These are phyloP conservation scores for Pulveroboletus frians DNA, from an alignment of 768 basidiomycete species.

Conservation along the genomic window DNA sequence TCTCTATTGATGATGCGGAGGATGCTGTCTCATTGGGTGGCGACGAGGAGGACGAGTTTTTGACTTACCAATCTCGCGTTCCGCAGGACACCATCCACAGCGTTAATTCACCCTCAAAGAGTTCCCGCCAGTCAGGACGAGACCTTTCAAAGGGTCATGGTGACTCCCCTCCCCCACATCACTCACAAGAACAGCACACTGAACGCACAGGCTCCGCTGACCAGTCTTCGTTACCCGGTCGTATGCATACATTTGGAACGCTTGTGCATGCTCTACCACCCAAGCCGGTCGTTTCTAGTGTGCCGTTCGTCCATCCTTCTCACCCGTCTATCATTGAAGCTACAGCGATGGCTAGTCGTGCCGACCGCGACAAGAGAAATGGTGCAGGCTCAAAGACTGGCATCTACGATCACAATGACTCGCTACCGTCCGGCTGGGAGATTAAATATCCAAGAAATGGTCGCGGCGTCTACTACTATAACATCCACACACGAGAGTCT, in stretches of 20 bases:
- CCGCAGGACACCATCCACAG: constrained; percentile 24
- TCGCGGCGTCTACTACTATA: constrained; percentile 52
- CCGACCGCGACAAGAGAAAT: constrained; percentile 42
- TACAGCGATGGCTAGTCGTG: constrained; percentile 52
- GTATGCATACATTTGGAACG: constrained; percentile 31
- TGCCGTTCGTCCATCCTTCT: constrained; percentile 51
- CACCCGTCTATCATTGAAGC: constrained; percentile 57
- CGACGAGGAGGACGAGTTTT: constrained; percentile 63
- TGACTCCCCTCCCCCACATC: constrained; percentile 2
- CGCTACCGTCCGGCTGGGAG: constrained; percentile 60
- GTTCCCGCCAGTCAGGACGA: constrained; percentile 8
- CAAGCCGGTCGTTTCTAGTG: constrained; percentile 51
- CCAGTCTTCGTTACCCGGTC: constrained; percentile 23
- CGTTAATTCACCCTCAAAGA: constrained; percentile 18
- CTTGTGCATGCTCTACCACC: constrained; percentile 66
- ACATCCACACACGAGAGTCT: constrained; percentile 48
- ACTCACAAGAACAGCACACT: constrained; percentile 5
- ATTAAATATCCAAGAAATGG: constrained; percentile 46
- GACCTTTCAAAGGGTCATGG: constrained; percentile 8
- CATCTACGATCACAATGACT: constrained; percentile 26
- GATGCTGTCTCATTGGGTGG: constrained; percentile 69
- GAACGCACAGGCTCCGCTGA: constrained; percentile 15
- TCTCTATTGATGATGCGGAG: constrained; percentile 42
- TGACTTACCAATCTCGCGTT: constrained; percentile 38
- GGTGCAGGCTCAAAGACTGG: constrained; percentile 24